Percentiles rank a stretch among this genome's conserved stretches.
phyloP scores from a whole-genome alignment of 208 protist genomes.

The Trypanosomatidae sp. region DNA sequence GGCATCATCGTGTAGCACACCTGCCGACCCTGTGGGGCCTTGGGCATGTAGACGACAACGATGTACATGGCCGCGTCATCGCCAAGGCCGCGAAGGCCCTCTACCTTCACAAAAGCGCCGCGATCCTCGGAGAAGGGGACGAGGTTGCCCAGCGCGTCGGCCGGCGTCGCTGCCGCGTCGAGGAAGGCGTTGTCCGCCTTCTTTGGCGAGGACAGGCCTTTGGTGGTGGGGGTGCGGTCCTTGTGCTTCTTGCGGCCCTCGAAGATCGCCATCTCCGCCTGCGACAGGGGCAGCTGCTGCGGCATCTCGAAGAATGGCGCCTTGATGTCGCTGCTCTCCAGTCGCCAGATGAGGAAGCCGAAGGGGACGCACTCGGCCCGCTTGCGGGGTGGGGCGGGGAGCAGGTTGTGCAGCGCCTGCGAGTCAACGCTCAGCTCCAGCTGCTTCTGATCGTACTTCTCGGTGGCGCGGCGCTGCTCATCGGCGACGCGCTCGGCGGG shows the following conservation, averaged over 20 bases:
- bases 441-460: conserved; percentile 48
- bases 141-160: conserved; percentile 39
- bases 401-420: conserved; percentile 52
- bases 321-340: conserved; percentile 35
- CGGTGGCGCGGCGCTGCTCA: conserved; percentile 32
- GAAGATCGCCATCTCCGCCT: conserved; percentile 52
- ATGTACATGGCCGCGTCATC: conserved; percentile 48
- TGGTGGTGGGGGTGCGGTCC: conserved; percentile 10
- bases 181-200: conserved; percentile 42
- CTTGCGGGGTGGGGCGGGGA: conserved; percentile 31
- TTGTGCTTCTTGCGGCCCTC: conserved; percentile 17
- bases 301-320: conserved; percentile 52
- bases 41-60: conserved; percentile 33
- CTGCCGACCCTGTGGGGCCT: conserved; percentile 17
- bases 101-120: conserved; percentile 57
- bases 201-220: conserved; percentile 24
- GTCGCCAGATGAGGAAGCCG: conserved; percentile 59
- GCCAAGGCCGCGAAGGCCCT: conserved; percentile 58
- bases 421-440: conserved; percentile 60
- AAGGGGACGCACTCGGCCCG: conserved; percentile 47
- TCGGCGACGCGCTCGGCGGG: conserved; percentile 37
- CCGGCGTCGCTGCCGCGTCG: conserved; percentile 13
- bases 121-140: conserved; percentile 48
- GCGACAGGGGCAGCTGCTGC: conserved; percentile 43
- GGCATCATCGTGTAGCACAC: conserved; percentile 42